phyloP scores from a whole-genome alignment of 768 basidiomycete species.

The Chalciporus sphaerocephalus region DNA sequence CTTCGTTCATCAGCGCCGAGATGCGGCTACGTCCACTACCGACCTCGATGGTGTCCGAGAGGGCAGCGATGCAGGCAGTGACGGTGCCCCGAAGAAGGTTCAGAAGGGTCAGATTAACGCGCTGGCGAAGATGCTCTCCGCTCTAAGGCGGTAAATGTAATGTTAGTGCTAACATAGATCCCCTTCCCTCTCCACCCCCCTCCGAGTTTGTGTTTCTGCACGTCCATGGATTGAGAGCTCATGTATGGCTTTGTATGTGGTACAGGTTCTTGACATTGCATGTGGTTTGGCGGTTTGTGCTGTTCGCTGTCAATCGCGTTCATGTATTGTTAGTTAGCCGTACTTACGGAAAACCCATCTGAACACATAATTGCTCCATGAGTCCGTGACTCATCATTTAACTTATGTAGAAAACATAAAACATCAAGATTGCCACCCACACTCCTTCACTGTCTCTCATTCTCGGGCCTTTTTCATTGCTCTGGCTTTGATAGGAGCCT shows the following conservation, averaged over 20 bases:
- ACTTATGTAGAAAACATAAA: conserved; percentile 16
- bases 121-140: conserved; percentile 88
- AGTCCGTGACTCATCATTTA: conserved; percentile 25
- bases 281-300: conserved; percentile 22
- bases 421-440: conserved; percentile 16
- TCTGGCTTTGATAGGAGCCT: conserved; percentile 21
- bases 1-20: conserved; percentile 46
- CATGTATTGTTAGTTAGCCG: conserved; percentile 54
- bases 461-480: neutral
- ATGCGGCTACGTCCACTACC: conserved; percentile 73
- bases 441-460: conserved; percentile 12
- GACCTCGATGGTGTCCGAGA: conserved; percentile 48
- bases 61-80: conserved; percentile 20
- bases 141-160: conserved; percentile 56
- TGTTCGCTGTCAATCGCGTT: conserved; percentile 35
- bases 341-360: conserved; percentile 30
- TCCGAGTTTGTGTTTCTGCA: conserved; percentile 2
- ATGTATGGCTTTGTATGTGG: conserved; percentile 20
- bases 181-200: neutral
- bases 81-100: conserved; percentile 64
- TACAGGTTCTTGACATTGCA: conserved; percentile 31
- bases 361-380: conserved; percentile 6
- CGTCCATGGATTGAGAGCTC: conserved; percentile 16
- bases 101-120: conserved; percentile 88
- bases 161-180: conserved; percentile 22